Percentiles rank a stretch among this genome's conserved stretches.
Conservation (phyloP, 108 stramenopile genomes). For the Fragilaria crotonensis region DNA sequence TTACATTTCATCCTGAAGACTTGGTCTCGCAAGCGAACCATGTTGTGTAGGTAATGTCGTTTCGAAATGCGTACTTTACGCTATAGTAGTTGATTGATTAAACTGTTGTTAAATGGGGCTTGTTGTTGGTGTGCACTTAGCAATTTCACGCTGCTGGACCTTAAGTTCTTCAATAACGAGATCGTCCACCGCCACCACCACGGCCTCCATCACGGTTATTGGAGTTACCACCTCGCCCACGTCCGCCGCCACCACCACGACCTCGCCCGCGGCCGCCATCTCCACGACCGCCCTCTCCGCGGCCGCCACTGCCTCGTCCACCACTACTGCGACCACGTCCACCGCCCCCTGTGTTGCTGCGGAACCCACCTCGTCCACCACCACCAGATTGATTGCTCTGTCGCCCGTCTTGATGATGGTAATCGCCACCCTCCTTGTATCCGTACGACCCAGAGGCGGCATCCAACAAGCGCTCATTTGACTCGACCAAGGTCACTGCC, state of each 20-base stretch:
- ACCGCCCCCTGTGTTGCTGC: too few species aligned
- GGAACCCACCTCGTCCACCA: constrained; percentile 12
- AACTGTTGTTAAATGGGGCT: too few species aligned
- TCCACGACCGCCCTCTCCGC: constrained; percentile 32
- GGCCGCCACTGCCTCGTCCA: constrained; percentile 23
- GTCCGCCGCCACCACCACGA: constrained; percentile 12
- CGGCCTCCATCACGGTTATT: constrained; percentile 24
- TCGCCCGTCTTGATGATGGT: constrained; percentile 18
- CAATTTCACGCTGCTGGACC: too few species aligned
- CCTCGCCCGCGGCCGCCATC: constrained; percentile 24
- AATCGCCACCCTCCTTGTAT: constrained; percentile 52
- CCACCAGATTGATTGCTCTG: constrained; percentile 8
- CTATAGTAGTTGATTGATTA: too few species aligned
- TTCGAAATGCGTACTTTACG: too few species aligned
- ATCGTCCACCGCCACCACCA: constrained; percentile 9
- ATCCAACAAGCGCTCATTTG: constrained; percentile 93
- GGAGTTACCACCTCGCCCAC: constrained; percentile 6
- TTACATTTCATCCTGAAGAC: too few species aligned
- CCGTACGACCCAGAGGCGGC: constrained; percentile 75
- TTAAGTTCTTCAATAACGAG: constrained; percentile 6
- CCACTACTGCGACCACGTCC: constrained; percentile 22
- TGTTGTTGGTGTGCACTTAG: too few species aligned
- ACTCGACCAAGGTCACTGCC: constrained; percentile 84
- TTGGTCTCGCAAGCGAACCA: too few species aligned
- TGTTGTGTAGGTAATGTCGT: too few species aligned